Base-by-base conservation (phyloP, 306 rosid genomes). In the Sindora glabra region DNA sequence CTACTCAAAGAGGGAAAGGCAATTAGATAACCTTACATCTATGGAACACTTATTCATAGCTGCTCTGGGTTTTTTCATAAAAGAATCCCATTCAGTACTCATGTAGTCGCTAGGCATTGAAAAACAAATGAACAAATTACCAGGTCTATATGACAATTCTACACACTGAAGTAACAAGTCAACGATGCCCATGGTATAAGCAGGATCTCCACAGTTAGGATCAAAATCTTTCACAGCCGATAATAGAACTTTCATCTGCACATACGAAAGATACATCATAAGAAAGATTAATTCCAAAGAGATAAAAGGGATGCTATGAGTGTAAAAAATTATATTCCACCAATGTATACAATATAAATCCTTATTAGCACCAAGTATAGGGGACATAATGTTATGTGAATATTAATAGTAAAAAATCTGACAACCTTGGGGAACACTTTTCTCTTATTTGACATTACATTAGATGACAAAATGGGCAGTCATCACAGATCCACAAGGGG, bases 101-200 rank as follows among this genome's bases (percentile, higher is more conserved):
- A 47, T 40, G 21, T 22, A 27, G 57, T 24, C 75, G 67, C 40
- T 21, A 65, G 6, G 22, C 38, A 15, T 18, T 17, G 64, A 53
- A 64, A 4, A 48, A 5, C 53, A 12, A 23, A 64, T 29, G 59
- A 68, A 63, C 25, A 69, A 78, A 57, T 83, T 86, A 94, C 97
- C 99, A 50, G 87, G 59, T 72, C 84, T 82, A 74, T 89, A 74
- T 5, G 99, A 94, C 77, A 94, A 65, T 77, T 87, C 95, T 52
- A 89, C 99, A 68, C 99, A 89, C 73, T 94, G 89, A 73, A 89
- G 95, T 77, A 94, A 83, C 89, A 94, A 76, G 65, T 89, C 95
- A 46, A 94, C 99, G 62, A 94, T 89, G 76, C 97, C 87, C 80
- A 94, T 81, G 1, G 99, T 84, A 65, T 89, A 94, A 49, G 99